Conservation (phyloP, 345 rosid genomes). For the Passiflora organensis region DNA sequence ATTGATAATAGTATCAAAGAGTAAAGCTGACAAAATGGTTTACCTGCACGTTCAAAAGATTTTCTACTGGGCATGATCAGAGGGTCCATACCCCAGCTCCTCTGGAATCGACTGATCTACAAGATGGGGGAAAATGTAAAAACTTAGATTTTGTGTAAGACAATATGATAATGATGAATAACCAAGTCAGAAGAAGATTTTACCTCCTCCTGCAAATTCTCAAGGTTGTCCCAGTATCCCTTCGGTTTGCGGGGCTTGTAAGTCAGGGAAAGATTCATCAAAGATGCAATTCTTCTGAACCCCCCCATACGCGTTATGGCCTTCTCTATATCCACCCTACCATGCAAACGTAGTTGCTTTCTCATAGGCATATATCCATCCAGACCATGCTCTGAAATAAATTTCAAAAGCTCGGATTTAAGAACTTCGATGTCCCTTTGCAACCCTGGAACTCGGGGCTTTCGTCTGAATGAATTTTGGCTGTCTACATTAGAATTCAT, state of each 20-base stretch:
- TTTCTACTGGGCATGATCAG: constrained; percentile 94
- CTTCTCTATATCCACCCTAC: constrained; percentile 93
- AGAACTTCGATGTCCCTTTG: constrained; percentile 75
- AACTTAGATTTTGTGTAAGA: not conserved
- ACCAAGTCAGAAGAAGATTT: not conserved
- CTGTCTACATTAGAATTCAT: constrained; percentile 14
- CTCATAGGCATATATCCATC: constrained; percentile 99
- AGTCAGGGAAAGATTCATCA: constrained; percentile 86
- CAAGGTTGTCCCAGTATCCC: constrained; percentile 96
- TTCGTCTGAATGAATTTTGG: constrained; percentile 38
- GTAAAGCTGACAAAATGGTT: not conserved
- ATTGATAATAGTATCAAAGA: too few species aligned
- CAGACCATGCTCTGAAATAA: constrained; percentile 77
- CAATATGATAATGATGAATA: not conserved
- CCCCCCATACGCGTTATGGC: constrained; percentile 93
- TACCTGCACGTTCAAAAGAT: constrained; percentile 95
- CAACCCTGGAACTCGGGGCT: constrained; percentile 80
- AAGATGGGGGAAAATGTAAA: not conserved
- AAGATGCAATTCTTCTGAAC: constrained; percentile 70
- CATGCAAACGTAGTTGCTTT: constrained; percentile 83
- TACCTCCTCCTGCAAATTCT: constrained; percentile 90
- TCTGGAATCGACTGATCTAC: constrained; percentile 70
- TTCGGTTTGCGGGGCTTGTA: constrained; percentile 92
- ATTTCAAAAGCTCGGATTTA: constrained; percentile 75
- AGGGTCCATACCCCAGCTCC: constrained; percentile 95